Evolutionary conservation across 495 filamentous ascomycete genomes (phyloP), one percentile per base, ranked within the genome.

Genomic region (Penicillium coffeae): DNA sequence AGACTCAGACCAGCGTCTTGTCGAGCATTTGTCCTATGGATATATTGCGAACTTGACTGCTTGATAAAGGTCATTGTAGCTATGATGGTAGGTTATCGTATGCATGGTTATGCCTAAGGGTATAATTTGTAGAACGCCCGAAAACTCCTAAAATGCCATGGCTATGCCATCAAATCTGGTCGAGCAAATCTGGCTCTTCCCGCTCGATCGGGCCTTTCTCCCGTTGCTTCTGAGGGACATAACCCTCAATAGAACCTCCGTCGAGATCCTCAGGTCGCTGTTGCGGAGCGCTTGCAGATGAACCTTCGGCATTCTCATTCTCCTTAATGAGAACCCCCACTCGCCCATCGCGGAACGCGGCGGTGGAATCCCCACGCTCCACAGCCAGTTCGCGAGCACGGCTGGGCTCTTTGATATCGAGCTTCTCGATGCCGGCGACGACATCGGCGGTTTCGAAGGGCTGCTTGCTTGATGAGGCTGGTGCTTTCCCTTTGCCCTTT

Each of bases 171-270:
- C 48, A 72, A 21, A 73, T 63, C 13, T 61, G 65, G 40, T 64
- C 65, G 27, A 73, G 56, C 30, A 73, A 30, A 55, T 73, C 70
- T 16, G 52, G 53, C 4, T 56, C 51, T 20, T 73, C 58, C 8
- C 50, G 22, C 7, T 55, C 30, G 16, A 45, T 44, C n/a, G 39
- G 14, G 13, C 42, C 41, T 21, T 56, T 41, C n/a, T 42, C 50
- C 47, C 37, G 46, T 21, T 35, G 38, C 12, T 59, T 45, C 22
- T 55, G 48, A 14, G 73, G 73, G 16, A 73, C 51, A 45, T 75
- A 74, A 19, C 73, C 73, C 59, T 76, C 73, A 50, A 76, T 73
- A 18, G 71, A 69, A 20, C 70, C 71, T 34, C 70, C 71, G 8
- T 21, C 60, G 13, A 58, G 58, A 52, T 75, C 66, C 33, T 64